These are phyloP conservation scores for Aphanocladium album DNA, from an alignment of 2,329 filamentous ascomycete genomes.

Conservation along the genomic window DNA sequence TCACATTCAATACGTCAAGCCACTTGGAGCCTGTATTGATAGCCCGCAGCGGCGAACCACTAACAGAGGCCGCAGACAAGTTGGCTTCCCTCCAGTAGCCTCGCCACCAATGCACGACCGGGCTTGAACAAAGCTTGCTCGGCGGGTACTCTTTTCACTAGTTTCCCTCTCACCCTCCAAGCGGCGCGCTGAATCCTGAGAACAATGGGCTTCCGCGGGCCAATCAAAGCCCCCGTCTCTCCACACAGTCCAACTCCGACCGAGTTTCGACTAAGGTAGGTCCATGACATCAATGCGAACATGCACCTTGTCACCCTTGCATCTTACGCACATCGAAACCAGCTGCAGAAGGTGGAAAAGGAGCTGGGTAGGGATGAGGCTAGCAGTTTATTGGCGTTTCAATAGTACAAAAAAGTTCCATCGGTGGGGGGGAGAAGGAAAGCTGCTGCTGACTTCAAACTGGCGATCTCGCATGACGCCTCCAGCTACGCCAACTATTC, in stretches of 20 bases:
- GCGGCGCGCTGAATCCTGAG: not conserved
- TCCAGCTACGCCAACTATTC: not conserved
- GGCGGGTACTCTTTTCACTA: not conserved
- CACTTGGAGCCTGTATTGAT: not conserved
- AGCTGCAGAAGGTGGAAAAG: not conserved
- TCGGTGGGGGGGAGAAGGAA: not conserved
- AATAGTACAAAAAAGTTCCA: not conserved
- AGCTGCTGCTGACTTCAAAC: not conserved
- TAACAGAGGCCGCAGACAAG: not conserved
- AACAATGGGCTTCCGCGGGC: not conserved
- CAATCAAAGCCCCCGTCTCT: not conserved
- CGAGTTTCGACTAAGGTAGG: constrained; percentile 1
- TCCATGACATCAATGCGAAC: constrained; percentile 10
- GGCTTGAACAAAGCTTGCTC: not conserved
- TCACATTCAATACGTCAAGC: not conserved
- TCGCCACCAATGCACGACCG: not conserved
- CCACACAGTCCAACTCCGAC: not conserved
- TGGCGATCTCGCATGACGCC: constrained; percentile 7
- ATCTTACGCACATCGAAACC: constrained; percentile 3
- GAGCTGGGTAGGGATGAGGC: not conserved
- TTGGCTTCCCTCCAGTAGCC: no score
- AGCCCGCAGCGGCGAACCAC: not conserved
- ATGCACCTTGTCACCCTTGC: not conserved
- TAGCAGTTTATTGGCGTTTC: constrained; percentile 2
- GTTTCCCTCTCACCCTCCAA: not conserved